phyloP scores from a whole-genome alignment of 2,329 filamentous ascomycete species.

The Rhinocladiella mackenziei region DNA sequence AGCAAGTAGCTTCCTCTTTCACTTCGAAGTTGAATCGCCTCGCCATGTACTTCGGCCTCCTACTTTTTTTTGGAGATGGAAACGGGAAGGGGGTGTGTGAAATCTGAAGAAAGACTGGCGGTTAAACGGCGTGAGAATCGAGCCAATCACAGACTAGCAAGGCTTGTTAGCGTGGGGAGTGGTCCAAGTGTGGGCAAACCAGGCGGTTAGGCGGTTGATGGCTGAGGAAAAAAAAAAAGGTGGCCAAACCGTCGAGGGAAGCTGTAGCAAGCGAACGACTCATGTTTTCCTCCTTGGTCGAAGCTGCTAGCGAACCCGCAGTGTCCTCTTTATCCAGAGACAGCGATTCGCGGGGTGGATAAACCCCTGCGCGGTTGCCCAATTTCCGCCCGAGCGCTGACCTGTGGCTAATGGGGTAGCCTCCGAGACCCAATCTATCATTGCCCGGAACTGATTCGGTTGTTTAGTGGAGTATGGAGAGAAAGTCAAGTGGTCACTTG shows the following conservation, averaged over 20 bases:
- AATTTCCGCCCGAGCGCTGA: conserved; percentile 19
- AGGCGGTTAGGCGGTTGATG: conserved; percentile 5
- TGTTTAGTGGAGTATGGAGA: conserved; percentile 4
- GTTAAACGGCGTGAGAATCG: conserved; percentile 10
- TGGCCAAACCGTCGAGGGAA: conserved; percentile 9
- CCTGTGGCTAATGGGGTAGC: conserved; percentile 12
- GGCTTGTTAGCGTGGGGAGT: conserved; percentile 18
- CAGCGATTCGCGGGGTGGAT: conserved; percentile 17
- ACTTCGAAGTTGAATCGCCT: too few relatives aligned
- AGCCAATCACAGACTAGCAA: conserved; percentile 20
- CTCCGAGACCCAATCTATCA: conserved; percentile 2
- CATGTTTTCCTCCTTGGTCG: conserved; percentile 9
- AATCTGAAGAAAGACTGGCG: conserved; percentile 12
- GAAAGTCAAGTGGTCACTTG: neutral
- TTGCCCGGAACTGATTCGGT: conserved; percentile 11
- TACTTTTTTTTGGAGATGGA: too few relatives aligned
- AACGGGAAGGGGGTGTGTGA: neutral
- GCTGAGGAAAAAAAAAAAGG: neutral
- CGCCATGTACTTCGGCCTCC: too few relatives aligned
- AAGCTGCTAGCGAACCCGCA: conserved; percentile 10
- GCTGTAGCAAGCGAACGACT: conserved; percentile 1
- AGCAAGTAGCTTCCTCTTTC: too few relatives aligned
- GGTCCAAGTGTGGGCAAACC: conserved; percentile 1
- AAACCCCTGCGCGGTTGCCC: conserved; percentile 10
- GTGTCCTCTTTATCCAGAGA: conserved; percentile 9